These are phyloP conservation scores for Chenopodium berlandieri DNA, from an alignment of 148 eudicot species.

Conservation along the genomic window DNA sequence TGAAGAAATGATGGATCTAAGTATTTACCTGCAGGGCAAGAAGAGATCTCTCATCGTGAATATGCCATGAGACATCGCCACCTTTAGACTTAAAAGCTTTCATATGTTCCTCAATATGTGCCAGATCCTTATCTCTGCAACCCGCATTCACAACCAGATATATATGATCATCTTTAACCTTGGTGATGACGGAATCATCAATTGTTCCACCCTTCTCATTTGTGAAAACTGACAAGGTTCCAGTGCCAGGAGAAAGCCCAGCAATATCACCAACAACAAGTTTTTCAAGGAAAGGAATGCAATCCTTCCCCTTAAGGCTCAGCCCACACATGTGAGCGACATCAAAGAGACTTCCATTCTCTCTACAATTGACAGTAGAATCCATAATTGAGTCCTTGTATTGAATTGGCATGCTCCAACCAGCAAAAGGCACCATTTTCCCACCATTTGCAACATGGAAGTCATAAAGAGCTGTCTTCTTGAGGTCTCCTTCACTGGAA, in stretches of 20 bases:
- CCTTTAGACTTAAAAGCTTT: constrained; percentile 85
- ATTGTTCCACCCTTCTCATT: constrained; percentile 96
- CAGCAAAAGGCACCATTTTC: constrained; percentile 99
- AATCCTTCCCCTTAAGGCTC: constrained; percentile 84
- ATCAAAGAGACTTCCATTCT: constrained; percentile 88
- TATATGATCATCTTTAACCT: constrained; percentile 79
- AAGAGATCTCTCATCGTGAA: constrained; percentile 95
- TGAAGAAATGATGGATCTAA: neutral
- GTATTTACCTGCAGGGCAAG: constrained; percentile 82
- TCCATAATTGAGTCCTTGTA: constrained; percentile 99
- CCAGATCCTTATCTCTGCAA: constrained; percentile 97
- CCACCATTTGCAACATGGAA: constrained; percentile 89
- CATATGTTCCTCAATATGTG: constrained; percentile 98
- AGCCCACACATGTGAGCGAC: constrained; percentile 96
- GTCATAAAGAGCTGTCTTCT: constrained; percentile 79
- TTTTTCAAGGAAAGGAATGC: constrained; percentile 85
- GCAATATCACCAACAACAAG: constrained; percentile 94
- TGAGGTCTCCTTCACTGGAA: constrained; percentile 75
- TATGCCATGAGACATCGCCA: constrained; percentile 96
- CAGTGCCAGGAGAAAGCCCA: constrained; percentile 82
- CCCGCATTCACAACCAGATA: constrained; percentile 98
- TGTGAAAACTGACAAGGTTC: constrained; percentile 82
- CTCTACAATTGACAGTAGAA: constrained; percentile 84
- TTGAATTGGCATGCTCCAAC: constrained; percentile 99
- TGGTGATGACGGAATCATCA: constrained; percentile 92